These are phyloP conservation scores for Glaciozyma martinii DNA, from an alignment of 768 basidiomycete genomes.

Conservation along the genomic window DNA sequence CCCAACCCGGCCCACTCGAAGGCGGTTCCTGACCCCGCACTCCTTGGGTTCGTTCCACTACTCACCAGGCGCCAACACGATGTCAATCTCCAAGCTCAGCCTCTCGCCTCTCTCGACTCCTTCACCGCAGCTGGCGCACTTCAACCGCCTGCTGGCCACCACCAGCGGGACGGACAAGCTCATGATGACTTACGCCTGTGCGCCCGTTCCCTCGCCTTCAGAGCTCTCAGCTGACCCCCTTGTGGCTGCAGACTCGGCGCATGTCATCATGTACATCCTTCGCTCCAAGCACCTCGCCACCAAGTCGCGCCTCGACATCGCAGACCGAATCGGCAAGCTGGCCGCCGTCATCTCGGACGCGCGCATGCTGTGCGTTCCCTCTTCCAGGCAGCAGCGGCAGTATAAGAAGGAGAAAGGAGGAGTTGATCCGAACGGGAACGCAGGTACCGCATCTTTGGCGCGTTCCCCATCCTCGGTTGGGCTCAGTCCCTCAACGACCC, in stretches of 20 bases:
- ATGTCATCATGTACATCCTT: conserved; percentile 7
- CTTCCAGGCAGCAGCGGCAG: neutral
- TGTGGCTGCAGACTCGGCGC: conserved; percentile 9
- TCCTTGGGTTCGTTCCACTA: too few relatives aligned
- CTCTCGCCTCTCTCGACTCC: conserved; percentile 22
- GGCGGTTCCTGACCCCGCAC: too few relatives aligned
- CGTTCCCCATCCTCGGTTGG: conserved; percentile 33
- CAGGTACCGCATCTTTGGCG: conserved; percentile 31
- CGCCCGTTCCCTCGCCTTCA: neutral
- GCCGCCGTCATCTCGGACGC: conserved; percentile 23
- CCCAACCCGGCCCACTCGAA: too few relatives aligned
- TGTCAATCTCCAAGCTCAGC: neutral
- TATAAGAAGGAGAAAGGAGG: fast-evolving
- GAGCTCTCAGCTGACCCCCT: neutral
- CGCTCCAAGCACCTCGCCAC: conserved; percentile 8
- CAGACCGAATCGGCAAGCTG: conserved; percentile 23
- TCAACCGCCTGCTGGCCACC: conserved; percentile 15
- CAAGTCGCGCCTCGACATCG: conserved; percentile 20
- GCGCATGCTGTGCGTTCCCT: conserved; percentile 15
- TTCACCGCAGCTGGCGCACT: conserved; percentile 10
- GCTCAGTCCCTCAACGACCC: conserved; percentile 29
- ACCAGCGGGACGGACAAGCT: conserved; percentile 29
- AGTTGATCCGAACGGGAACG: neutral
- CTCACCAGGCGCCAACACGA: neutral
- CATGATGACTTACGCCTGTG: conserved; percentile 29